These are phyloP conservation scores for Pleurotus citrinopileatus DNA, from an alignment of 768 basidiomycete species.

Conservation along the genomic window DNA sequence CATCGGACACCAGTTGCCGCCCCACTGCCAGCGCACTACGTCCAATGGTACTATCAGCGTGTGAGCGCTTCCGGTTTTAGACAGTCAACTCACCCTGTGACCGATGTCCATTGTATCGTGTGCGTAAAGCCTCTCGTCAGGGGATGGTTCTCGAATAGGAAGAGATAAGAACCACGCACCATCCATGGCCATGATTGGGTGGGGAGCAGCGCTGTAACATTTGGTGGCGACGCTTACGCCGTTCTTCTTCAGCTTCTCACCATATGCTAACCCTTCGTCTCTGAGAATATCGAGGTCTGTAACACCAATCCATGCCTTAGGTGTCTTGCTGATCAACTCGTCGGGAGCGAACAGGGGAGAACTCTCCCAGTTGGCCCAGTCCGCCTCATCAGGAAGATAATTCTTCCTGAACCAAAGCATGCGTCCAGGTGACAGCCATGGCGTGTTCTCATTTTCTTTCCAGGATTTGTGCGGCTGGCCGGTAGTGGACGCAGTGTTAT, in stretches of 20 bases:
- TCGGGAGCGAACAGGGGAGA: conserved; percentile 71
- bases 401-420: conserved; percentile 76
- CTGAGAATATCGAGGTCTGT: conserved; percentile 65
- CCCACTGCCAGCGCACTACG: conserved; percentile 20
- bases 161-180: conserved; percentile 42
- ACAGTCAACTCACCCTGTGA: conserved; percentile 20
- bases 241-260: conserved; percentile 46
- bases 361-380: conserved; percentile 63
- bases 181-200: conserved; percentile 76
- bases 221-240: conserved; percentile 54
- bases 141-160: not conserved
- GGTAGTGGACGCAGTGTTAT: conserved; percentile 57
- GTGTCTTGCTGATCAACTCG: conserved; percentile 45
- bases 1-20: conserved; percentile 31
- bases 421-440: conserved; percentile 56
- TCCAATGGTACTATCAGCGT: not conserved
- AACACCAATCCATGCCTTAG: conserved; percentile 61
- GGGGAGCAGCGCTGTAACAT: conserved; percentile 63
- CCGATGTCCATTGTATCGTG: not conserved
- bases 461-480: conserved; percentile 36
- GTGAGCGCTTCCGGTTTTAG: not conserved
- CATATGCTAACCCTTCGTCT: conserved; percentile 66
- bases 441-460: conserved; percentile 53
- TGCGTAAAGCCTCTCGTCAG: not conserved
- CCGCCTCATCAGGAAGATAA: conserved; percentile 62